Evolutionary conservation across 306 rosid species (phyloP), one percentile per base, ranked within the genome.

Genomic region (Oxytropis ochrocephala): DNA sequence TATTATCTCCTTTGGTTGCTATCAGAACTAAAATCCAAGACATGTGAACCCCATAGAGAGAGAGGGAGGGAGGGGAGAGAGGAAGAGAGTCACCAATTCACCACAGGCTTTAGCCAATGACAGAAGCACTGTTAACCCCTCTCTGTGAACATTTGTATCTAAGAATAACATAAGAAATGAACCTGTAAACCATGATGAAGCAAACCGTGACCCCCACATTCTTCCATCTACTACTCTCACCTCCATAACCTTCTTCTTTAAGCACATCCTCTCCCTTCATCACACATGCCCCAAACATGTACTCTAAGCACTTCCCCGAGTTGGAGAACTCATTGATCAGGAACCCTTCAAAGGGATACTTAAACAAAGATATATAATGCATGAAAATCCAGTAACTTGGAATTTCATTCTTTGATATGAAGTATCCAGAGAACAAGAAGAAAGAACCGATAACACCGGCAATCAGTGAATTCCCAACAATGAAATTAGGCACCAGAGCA

Each of bases 331-430:
- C 96, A 52, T 90, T 94, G 66, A 90, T 85, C 69, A 94, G 70
- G 67, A 94, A 84, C 88, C 97, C 97, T 84, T 94, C 98, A 29
- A 94, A 90, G 12, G 98, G 98, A 70, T 94, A 90, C 88, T 94
- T 94, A 43, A 94, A 94, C 73, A 94, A 70, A 12, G 98, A 94
- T 38, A 94, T 69, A 58, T 82, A 88, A 73, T 94, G 97, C 97
- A 94, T 90, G 85, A 90, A 88, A 52, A 88, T 84, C 98, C 98
- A 90, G 62, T 91, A 90, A 8, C 67, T 61, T 4, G 97, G 98
- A 47, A 89, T 94, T 36, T 72, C 96, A 0, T 81, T 56, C 56
- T 87, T 80, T 30, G 98, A 85, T 49, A 94, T 94, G 92, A 94
- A 94, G 81, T 94, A 94, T 27, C 98, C 98, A 8, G 96, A 90